Percentiles rank a stretch among this genome's conserved stretches.
phyloP scores from a whole-genome alignment of 257 asterid genomes.

The Nicotiana tomentosiformis region DNA sequence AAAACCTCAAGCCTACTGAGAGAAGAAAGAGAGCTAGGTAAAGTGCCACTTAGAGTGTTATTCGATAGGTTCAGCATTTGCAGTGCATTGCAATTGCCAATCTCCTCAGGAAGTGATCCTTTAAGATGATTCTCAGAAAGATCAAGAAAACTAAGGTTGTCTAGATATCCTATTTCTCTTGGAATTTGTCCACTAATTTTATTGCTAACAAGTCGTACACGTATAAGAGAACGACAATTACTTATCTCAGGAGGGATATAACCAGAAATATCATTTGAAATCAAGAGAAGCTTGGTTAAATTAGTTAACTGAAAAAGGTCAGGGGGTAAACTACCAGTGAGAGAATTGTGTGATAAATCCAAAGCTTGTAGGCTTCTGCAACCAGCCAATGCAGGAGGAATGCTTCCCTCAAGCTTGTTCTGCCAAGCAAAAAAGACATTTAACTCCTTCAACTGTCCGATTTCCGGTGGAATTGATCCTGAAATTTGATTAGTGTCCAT shows the following conservation, averaged over 20 bases:
- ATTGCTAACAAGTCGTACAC: conserved; percentile 54
- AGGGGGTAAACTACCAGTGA: conserved; percentile 57
- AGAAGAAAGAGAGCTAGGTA: conserved; percentile 50
- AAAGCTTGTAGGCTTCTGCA: conserved; percentile 65
- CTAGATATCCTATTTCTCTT: conserved; percentile 40
- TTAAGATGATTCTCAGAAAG: conserved; percentile 45
- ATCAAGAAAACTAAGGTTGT: conserved; percentile 63
- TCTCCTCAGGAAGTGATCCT: conserved; percentile 59
- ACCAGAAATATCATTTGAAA: conserved; percentile 62
- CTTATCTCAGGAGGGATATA: conserved; percentile 64
- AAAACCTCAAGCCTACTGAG: conserved; percentile 47
- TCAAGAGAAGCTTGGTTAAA: conserved; percentile 60
- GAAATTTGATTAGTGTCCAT: conserved; percentile 63
- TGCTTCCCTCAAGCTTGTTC: conserved; percentile 66
- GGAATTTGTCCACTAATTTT: conserved; percentile 62
- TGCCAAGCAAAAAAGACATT: conserved; percentile 73
- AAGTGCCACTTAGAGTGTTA: conserved; percentile 45
- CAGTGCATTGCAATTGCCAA: conserved; percentile 52
- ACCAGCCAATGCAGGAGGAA: conserved; percentile 52
- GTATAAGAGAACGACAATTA: conserved; percentile 44
- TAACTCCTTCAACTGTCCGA: conserved; percentile 46
- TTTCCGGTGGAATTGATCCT: conserved; percentile 53
- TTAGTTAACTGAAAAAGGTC: conserved; percentile 52
- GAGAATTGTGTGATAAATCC: conserved; percentile 59
- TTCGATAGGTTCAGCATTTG: conserved; percentile 63